phyloP scores from a whole-genome alignment of 208 protist genomes.

The Blechomonas ayalai region DNA sequence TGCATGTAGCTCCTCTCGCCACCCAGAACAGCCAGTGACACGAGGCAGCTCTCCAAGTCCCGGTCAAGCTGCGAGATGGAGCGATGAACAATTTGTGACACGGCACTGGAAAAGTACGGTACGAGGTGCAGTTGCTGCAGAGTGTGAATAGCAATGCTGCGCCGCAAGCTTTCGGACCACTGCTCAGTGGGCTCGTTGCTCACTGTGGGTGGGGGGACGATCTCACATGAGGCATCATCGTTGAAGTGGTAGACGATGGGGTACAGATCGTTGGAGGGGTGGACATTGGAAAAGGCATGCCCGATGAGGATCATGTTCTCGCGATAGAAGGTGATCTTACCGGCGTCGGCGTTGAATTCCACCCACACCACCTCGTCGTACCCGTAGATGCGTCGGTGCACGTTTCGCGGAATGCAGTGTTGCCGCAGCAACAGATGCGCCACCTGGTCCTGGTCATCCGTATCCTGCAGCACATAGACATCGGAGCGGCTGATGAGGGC shows the following conservation, averaged over 20 bases:
- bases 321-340: conserved; percentile 85
- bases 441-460: conserved; percentile 84
- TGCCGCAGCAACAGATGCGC: conserved; percentile 56
- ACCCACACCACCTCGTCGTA: conserved; percentile 85
- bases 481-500: conserved; percentile 66
- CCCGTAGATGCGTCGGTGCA: conserved; percentile 69
- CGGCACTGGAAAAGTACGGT: conserved; percentile 35
- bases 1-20: conserved; percentile 75
- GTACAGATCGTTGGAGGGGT: conserved; percentile 63
- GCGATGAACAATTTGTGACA: conserved; percentile 71
- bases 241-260: conserved; percentile 88
- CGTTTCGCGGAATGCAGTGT: conserved; percentile 69
- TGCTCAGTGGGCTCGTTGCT: conserved; percentile 40
- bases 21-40: conserved; percentile 72
- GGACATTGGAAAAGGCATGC: conserved; percentile 78
- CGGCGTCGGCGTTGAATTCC: conserved; percentile 80
- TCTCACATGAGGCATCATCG: conserved; percentile 80
- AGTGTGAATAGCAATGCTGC: conserved; percentile 54
- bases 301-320: conserved; percentile 80
- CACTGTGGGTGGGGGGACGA: conserved; percentile 47
- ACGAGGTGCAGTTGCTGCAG: conserved; percentile 79
- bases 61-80: conserved; percentile 47
- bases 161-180: conserved; percentile 45
- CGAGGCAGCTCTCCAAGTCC: conserved; percentile 60
- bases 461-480: conserved; percentile 84